Base-by-base conservation (phyloP, 805 yeast genomes). In the Metschnikowia cerradonensis region DNA sequence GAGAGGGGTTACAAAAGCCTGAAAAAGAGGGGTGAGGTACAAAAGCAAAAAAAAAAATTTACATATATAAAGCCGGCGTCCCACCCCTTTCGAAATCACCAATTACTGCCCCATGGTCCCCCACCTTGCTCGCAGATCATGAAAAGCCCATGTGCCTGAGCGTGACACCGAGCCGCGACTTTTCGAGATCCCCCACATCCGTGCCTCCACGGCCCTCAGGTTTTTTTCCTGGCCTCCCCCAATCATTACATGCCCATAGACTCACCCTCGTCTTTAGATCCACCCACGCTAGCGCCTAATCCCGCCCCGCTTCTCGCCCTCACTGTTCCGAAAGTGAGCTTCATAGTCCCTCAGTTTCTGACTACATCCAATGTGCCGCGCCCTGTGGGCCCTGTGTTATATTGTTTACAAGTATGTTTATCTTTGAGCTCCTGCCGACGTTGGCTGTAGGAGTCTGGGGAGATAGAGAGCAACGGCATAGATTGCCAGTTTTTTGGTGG, bases 161-260 rank as follows among this genome's bases (percentile, higher is more conserved):
- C 45, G 38, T 42, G 45, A 42, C 30, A 32, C 26, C 45, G 38
- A 22, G 45, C 45, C 45, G 45, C 45, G 45, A 41, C 45, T n/a
- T 42, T 42, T 42, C 31, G 37, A 42, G 45, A 32, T 42, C 45
- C 45, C 38, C 38, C 45, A 42, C 45, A 42, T 20, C 45, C 38
- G 45, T 42, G 45, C 45, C 45, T 42, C 45, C 45, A 33, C 38
- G 31, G 31, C 22, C 38, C 35, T 32, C 17, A 19, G 30, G 23
- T 31, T 42, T 42, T 42, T 42, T 42, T 22, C 38, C 45, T 33
- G 37, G 36, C n/a, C 45, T 34, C 45, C 45, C 40, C 33, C 36
- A 33, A 22, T 30, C 43, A 20, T 30, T 30, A 26, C 43, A 40
- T 20, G 43, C 34, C 38, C 34, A 19, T 20, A 42, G 45, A 33